These are phyloP conservation scores for Cicer arietinum DNA, from an alignment of 306 rosid genomes.

Conservation along the genomic window DNA sequence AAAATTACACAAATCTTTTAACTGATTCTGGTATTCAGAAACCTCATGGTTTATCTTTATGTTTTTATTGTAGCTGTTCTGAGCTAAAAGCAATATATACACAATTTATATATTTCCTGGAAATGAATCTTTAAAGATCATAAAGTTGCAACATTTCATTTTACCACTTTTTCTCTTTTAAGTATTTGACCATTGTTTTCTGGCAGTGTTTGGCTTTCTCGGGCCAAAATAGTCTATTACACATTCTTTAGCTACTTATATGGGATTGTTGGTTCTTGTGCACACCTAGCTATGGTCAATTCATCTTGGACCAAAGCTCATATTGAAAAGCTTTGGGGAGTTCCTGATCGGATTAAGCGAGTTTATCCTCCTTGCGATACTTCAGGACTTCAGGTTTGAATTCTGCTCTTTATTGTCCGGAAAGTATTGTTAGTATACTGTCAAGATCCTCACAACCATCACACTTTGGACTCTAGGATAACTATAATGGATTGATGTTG, in stretches of 20 bases:
- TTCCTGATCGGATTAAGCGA: slow-evolving; percentile 71
- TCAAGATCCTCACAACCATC: neutral
- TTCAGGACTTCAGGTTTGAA: slow-evolving; percentile 83
- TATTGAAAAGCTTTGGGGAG: slow-evolving; percentile 80
- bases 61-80: slow-evolving; percentile 3
- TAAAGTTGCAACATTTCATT: slow-evolving; percentile 34
- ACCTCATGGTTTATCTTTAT: neutral
- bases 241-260: slow-evolving; percentile 79
- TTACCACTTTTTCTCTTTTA: neutral
- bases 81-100: slow-evolving; percentile 19
- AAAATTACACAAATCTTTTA: neutral
- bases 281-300: slow-evolving; percentile 97
- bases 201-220: slow-evolving; percentile 83
- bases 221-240: slow-evolving; percentile 78
- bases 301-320: slow-evolving; percentile 95
- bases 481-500: slow-evolving; percentile 13
- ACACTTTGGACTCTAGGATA: neutral
- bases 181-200: slow-evolving; percentile 42
- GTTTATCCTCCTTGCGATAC: slow-evolving; percentile 98
- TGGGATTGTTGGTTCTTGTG: slow-evolving; percentile 79
- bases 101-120: neutral
- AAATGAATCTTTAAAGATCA: slow-evolving; percentile 1
- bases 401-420: slow-evolving; percentile 35
- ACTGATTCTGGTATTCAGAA: slow-evolving; percentile 12
- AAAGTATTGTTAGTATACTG: slow-evolving; percentile 19